These are phyloP conservation scores for Silene uniflora DNA, from an alignment of 148 eudicot genomes.

Conservation along the genomic window DNA sequence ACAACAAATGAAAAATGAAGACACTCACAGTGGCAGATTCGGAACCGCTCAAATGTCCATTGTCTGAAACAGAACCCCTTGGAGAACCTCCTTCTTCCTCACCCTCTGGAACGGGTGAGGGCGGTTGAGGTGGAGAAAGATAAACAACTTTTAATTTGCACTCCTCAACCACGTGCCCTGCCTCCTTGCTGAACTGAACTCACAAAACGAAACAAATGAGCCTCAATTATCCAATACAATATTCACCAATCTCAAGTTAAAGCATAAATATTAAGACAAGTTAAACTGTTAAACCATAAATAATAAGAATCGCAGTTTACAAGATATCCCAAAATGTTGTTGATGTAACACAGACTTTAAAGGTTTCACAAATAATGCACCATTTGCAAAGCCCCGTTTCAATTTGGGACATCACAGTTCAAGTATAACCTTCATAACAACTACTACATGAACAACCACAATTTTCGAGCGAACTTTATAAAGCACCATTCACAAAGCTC, in stretches of 20 bases:
- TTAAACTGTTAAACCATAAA: not conserved
- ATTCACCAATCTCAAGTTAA: not conserved
- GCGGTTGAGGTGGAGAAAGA: conserved; percentile 61
- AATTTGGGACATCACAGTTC: not conserved
- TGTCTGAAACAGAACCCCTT: conserved; percentile 37
- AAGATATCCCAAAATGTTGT: not conserved
- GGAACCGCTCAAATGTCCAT: conserved; percentile 40
- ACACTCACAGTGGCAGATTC: conserved; percentile 38
- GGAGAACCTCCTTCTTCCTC: conserved; percentile 66
- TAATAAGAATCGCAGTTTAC: not conserved
- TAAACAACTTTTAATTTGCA: conserved; percentile 71
- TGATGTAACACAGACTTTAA: not conserved
- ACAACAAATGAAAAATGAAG: not conserved
- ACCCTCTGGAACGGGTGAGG: conserved; percentile 75
- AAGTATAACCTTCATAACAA: not conserved
- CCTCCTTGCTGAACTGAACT: conserved; percentile 64
- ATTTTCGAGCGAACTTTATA: no score
- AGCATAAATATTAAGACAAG: not conserved
- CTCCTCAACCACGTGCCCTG: conserved; percentile 64
- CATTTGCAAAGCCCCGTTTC: not conserved
- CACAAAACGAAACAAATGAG: conserved; percentile 15
- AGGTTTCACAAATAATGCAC: not conserved
- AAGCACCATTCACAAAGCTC: no score
- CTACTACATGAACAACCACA: not conserved
- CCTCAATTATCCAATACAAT: not conserved